phyloP scores from a whole-genome alignment of 2,329 filamentous ascomycete species.

The Beauveria brongniartii region DNA sequence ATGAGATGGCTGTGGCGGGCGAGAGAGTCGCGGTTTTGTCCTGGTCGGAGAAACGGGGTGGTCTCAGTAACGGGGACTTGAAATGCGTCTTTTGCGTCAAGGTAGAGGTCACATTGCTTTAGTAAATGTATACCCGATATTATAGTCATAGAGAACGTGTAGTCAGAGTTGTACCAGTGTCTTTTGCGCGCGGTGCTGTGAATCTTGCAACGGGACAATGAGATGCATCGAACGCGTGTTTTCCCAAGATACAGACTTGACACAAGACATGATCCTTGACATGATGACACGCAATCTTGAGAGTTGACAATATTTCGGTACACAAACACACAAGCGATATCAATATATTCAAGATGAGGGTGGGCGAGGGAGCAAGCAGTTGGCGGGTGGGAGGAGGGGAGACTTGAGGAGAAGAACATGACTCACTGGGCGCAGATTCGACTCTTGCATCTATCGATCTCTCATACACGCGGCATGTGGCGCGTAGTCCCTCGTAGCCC shows the following conservation, averaged over 20 bases:
- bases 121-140: slow-evolving; percentile 2
- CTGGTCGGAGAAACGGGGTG: slow-evolving; percentile 60
- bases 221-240: neutral
- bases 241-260: neutral
- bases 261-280: neutral
- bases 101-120: neutral
- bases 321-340: neutral
- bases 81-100: neutral
- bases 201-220: neutral
- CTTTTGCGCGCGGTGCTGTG: neutral
- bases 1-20: slow-evolving; percentile 64
- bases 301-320: neutral
- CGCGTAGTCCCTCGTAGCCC: slow-evolving; percentile 87
- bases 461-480: slow-evolving; percentile 71
- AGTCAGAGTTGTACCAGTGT: neutral
- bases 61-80: slow-evolving; percentile 47
- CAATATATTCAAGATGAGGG: neutral
- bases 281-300: neutral
- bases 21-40: slow-evolving; percentile 55
- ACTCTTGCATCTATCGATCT: slow-evolving; percentile 38
- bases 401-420: slow-evolving; percentile 11
- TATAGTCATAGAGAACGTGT: neutral
- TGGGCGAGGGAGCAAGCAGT: neutral
- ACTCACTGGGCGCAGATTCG: slow-evolving; percentile 47
- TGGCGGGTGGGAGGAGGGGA: neutral